A percentile compares a stretch with the other conserved stretches of the same genome.
phyloP scores from a whole-genome alignment of 2,329 filamentous ascomycete species.

The Neopestalotiopsis clavispora region DNA sequence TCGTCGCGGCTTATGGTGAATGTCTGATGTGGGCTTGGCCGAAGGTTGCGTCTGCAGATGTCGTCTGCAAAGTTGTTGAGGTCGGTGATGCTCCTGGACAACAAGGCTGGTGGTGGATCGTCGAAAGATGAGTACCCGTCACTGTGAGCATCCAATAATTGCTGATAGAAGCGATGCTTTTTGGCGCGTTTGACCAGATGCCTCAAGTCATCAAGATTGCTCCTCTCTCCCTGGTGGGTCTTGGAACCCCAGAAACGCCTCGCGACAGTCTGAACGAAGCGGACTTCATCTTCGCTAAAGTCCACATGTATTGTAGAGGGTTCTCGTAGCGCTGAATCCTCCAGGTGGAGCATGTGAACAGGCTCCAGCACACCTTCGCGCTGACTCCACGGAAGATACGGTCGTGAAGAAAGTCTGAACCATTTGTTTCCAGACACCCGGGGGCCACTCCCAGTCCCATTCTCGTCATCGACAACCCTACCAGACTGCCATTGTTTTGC shows the following conservation, averaged over 20 bases:
- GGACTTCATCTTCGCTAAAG: constrained; percentile 31
- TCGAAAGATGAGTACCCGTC: constrained; percentile 25
- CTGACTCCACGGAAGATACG: constrained; percentile 28
- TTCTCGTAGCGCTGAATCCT: constrained; percentile 16
- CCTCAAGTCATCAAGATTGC: constrained; percentile 29
- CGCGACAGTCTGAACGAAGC: constrained; percentile 30
- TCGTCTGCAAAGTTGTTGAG: constrained; percentile 44
- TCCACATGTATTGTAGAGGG: constrained; percentile 34
- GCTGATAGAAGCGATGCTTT: constrained; percentile 17
- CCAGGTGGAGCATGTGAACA: constrained; percentile 19
- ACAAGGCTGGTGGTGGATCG: constrained; percentile 23
- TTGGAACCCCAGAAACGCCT: constrained; percentile 28
- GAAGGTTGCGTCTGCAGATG: constrained; percentile 29
- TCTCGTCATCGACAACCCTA: constrained; percentile 22
- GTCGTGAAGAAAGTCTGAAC: constrained; percentile 28
- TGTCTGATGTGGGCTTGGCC: constrained; percentile 24
- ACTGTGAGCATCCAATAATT: constrained; percentile 25
- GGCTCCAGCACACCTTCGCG: constrained; percentile 26
- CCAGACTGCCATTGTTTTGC: constrained; percentile 34
- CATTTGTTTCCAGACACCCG: constrained; percentile 19
- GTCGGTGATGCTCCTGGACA: constrained; percentile 35
- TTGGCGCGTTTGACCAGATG: constrained; percentile 33
- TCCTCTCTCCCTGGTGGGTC: neutral
- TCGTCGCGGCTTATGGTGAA: constrained; percentile 40
- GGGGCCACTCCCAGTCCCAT: neutral